These are phyloP conservation scores for Platanthera guangdongensis DNA, from an alignment of 106 monocot species.

Conservation along the genomic window DNA sequence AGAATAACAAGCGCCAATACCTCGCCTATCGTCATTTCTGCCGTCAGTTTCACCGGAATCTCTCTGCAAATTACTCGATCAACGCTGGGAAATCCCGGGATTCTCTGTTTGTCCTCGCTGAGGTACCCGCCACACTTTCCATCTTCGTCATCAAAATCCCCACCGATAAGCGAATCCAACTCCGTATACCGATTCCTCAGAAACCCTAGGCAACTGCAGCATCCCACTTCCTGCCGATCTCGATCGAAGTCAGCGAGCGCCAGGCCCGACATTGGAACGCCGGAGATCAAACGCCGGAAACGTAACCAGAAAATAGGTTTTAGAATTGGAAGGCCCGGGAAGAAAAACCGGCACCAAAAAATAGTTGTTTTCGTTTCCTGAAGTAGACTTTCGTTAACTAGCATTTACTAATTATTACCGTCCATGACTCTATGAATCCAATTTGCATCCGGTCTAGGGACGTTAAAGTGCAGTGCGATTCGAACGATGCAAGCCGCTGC, in stretches of 20 bases:
- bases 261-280: conserved; percentile 7
- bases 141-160: neutral
- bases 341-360: too few relatives aligned
- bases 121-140: neutral
- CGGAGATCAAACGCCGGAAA: neutral
- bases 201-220: conserved; percentile 35
- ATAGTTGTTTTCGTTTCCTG: too few relatives aligned
- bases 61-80: conserved; percentile 27
- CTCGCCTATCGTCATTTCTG: conserved; percentile 3
- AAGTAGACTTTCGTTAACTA: too few relatives aligned
- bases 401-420: too few relatives aligned
- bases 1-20: conserved; percentile 4
- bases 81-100: neutral
- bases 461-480: too few relatives aligned
- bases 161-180: conserved; percentile 13
- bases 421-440: too few relatives aligned
- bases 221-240: conserved; percentile 13
- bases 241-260: conserved; percentile 16
- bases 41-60: conserved; percentile 18
- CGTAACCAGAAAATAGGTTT: neutral
- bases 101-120: neutral
- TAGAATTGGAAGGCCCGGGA: too few relatives aligned
- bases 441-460: too few relatives aligned
- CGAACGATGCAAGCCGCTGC: too few relatives aligned
- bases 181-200: conserved; percentile 15